Base-by-base conservation (phyloP, 2,329 filamentous ascomycete genomes). In the Knoxdaviesia proteae region DNA sequence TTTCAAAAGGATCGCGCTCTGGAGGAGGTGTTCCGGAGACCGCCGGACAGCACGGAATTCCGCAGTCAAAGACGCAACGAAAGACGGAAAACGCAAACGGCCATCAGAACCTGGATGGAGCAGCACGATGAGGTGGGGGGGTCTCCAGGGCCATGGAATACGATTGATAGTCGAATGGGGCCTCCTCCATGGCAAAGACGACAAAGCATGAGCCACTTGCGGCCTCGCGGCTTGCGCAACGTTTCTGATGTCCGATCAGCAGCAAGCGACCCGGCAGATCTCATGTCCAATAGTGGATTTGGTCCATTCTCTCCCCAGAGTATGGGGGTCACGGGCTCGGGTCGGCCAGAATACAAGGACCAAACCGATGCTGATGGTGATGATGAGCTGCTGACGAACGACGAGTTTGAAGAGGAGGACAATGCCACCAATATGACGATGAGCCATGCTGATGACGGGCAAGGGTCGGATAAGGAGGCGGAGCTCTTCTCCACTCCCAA, bases 71-170 rank as follows among this genome's bases (percentile, higher is more conserved):
- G 69, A 40, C 67, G 71, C 41, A 67, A 73, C 32, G 77, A 83
- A 49, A 70, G 77, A 47, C 71, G 74, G 35, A 80, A 86, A 55
- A 84, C 80, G 1, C 80, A 80, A 49, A 86, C 78, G 46, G 82
- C 84, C 0, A 86, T 94, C 42, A 77, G 80, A 32, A 78, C 82
- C 50, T 94, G 87, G 87, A 94, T 94, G 82, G 82, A 86, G 38
- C 70, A 71, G 48, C 67, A 75, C 45, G 70, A 74, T 11, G 74
- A 61, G 44, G 63, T 61, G 36, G 65, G 57, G 32, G 58, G 56
- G 46, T 62, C 62, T 2, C 56, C 64, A 20, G 58, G 61, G 5
- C 63, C 69, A 47, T 72, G 68, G 60, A 64, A 60, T 43, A 68
- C 59, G 38, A 58, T 66, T 48, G 65, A 68, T 44, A 62, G 61